phyloP scores from a whole-genome alignment of 2,329 filamentous ascomycete genomes.

The Alternaria ventricosa region DNA sequence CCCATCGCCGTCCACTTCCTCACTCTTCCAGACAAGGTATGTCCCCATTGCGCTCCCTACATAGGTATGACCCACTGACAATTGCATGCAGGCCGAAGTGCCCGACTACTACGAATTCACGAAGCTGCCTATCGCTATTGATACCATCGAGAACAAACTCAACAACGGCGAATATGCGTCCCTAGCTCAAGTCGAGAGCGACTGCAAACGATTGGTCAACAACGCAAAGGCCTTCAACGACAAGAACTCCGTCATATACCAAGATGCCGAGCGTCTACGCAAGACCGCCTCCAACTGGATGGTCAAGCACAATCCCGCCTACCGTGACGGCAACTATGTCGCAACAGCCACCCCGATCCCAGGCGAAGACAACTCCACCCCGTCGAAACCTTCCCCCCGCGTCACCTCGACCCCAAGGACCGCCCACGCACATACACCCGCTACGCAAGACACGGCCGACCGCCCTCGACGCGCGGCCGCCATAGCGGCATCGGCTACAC shows the following conservation, averaged over 20 bases:
- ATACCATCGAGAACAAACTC: slow-evolving; percentile 77
- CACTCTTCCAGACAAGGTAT: slow-evolving; percentile 66
- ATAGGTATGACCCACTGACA: slow-evolving; percentile 31
- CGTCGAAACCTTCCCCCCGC: slow-evolving; percentile 37
- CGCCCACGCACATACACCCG: slow-evolving; percentile 16
- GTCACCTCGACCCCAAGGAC: slow-evolving; percentile 33
- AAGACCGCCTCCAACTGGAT: slow-evolving; percentile 89
- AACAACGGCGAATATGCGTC: slow-evolving; percentile 70
- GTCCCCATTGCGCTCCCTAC: slow-evolving; percentile 21
- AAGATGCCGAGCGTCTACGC: slow-evolving; percentile 84
- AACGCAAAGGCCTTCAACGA: slow-evolving; percentile 88
- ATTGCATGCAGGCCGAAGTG: slow-evolving; percentile 58
- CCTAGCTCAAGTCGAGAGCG: slow-evolving; percentile 79
- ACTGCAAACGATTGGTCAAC: slow-evolving; percentile 84
- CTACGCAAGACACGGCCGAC: slow-evolving; percentile 35
- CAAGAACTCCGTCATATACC: slow-evolving; percentile 73
- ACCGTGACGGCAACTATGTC: slow-evolving; percentile 69
- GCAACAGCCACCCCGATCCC: slow-evolving; percentile 77
- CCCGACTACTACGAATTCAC: slow-evolving; percentile 80
- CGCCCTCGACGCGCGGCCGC: slow-evolving; percentile 44
- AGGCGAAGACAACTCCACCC: slow-evolving; percentile 53
- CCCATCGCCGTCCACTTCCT: slow-evolving; percentile 78
- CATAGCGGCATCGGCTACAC: slow-evolving; percentile 32
- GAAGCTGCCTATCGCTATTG: slow-evolving; percentile 78
- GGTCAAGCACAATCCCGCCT: slow-evolving; percentile 85